Percentiles rank a stretch among this genome's conserved stretches.
Evolutionary conservation across 2,329 filamentous ascomycete genomes (phyloP).

Genomic region (Stachybotrys chlorohalonatus): DNA sequence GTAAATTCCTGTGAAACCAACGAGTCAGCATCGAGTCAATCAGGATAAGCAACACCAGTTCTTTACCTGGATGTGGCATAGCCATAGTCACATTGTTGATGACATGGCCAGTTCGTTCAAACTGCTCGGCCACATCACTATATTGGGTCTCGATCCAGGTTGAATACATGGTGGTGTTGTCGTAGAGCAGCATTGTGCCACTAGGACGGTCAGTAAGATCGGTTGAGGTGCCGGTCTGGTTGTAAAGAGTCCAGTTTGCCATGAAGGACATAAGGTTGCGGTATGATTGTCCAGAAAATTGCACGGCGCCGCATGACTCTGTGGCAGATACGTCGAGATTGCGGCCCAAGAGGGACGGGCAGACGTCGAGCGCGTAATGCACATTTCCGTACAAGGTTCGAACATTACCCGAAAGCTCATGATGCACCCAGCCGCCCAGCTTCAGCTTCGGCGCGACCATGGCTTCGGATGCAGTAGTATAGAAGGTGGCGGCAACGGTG

Average conservation of each 20-base stretch:
- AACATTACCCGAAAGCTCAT: constrained; percentile 46
- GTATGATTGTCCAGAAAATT: constrained; percentile 61
- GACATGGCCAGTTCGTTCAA: constrained; percentile 40
- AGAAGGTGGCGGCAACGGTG: constrained; percentile 59
- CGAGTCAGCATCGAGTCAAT: background rate
- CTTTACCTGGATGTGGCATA: constrained; percentile 55
- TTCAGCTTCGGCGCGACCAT: constrained; percentile 66
- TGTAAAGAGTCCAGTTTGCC: constrained; percentile 41
- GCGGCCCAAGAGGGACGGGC: constrained; percentile 49
- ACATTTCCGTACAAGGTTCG: constrained; percentile 55
- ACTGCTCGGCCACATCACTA: constrained; percentile 42
- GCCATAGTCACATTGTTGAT: constrained; percentile 71
- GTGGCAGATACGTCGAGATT: constrained; percentile 31
- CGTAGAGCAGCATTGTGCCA: constrained; percentile 55
- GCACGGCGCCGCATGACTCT: constrained; percentile 56
- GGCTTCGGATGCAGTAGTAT: constrained; percentile 68
- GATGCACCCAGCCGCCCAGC: constrained; percentile 41
- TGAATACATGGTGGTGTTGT: constrained; percentile 63
- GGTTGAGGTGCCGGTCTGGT: constrained; percentile 29
- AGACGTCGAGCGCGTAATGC: constrained; percentile 43
- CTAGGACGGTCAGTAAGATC: constrained; percentile 41
- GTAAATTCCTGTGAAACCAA: constrained; percentile 37
- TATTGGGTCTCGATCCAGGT: constrained; percentile 56
- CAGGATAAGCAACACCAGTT: background rate
- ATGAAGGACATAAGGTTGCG: constrained; percentile 59